Base-by-base conservation (phyloP, 257 asterid species). In the Nicotiana tomentosiformis region DNA sequence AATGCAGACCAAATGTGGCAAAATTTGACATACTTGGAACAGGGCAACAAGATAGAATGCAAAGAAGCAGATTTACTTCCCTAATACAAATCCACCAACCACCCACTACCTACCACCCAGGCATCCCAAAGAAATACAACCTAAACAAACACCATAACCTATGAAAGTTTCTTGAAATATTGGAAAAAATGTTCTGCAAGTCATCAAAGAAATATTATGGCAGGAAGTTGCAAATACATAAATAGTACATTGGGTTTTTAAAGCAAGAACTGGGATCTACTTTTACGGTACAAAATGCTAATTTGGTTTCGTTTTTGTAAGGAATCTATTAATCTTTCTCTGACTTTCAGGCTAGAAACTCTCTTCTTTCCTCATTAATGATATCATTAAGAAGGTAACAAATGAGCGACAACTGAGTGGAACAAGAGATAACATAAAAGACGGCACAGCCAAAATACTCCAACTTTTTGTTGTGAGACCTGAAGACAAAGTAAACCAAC, bases 81-180 rank as follows among this genome's bases (percentile, higher is more conserved):
- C 78, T n/a, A 5, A 43, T 11, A 70, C n/a, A 39, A 43, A 43
- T 70, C 35, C 18, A 43, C n/a, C 20, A 18, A 70, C 35, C 78
- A 43, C 78, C 78, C 46, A 37, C 46, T 37, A 37, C 18, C 55
- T 68, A 37, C 56, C 77, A 18, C 77, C 56, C 20, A 2, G 20
- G 58, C 35, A 70, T 43, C 78, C 78, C 46, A 70, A 70, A 70
- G 58, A 37, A 69, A 69, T 55, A 69, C 32, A 69, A 69, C 56
- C 55, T 10, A 69, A 37, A 37, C 77, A 69, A 69, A 37, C 32
- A 20, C 1, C 57, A 53, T 53, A 57, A 57, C 26, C 64, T 18
- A 18, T 57, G 7, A 57, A 57, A 18, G 4, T 17, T 57, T 18
- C 26, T 57, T 18, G 64, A 57, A 57, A 57, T 26, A 57, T 57